phyloP scores from a whole-genome alignment of 768 basidiomycete genomes.

The Hysterangium stoloniferum region DNA sequence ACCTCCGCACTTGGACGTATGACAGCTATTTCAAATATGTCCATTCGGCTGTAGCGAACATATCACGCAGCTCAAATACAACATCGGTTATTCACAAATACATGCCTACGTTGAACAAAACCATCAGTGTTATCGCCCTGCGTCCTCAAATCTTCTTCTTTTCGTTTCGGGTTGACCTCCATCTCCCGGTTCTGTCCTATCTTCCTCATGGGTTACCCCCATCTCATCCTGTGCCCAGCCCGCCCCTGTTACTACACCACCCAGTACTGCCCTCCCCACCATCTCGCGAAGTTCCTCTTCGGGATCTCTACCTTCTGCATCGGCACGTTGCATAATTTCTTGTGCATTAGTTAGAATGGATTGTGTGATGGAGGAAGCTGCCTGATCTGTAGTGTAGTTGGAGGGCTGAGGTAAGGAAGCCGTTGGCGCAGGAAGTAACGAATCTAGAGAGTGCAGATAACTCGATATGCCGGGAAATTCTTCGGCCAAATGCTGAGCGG shows the following conservation, averaged over 20 bases:
- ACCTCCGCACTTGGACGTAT: no score
- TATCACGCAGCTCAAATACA: no score
- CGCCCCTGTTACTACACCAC: constrained; percentile 56
- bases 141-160: background rate
- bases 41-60: no score
- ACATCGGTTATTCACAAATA: no score
- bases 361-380: constrained; percentile 9
- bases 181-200: constrained; percentile 21
- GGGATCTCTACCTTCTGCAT: constrained; percentile 52
- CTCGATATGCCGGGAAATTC: constrained; percentile 64
- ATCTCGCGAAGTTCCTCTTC: constrained; percentile 49
- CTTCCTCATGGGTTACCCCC: no score
- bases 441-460: constrained; percentile 41
- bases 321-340: constrained; percentile 56
- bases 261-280: constrained; percentile 58
- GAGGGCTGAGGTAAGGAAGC: constrained; percentile 16
- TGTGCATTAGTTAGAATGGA: constrained; percentile 49
- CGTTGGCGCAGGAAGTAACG: constrained; percentile 17
- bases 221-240: constrained; percentile 36
- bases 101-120: no score
- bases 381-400: constrained; percentile 13
- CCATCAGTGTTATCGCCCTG: background rate
- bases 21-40: no score
- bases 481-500: constrained; percentile 59
- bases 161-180: constrained; percentile 42